Conservation (phyloP, 1,284 basidiomycete genomes). For the Ceratorhiza oryzae-sativae region DNA sequence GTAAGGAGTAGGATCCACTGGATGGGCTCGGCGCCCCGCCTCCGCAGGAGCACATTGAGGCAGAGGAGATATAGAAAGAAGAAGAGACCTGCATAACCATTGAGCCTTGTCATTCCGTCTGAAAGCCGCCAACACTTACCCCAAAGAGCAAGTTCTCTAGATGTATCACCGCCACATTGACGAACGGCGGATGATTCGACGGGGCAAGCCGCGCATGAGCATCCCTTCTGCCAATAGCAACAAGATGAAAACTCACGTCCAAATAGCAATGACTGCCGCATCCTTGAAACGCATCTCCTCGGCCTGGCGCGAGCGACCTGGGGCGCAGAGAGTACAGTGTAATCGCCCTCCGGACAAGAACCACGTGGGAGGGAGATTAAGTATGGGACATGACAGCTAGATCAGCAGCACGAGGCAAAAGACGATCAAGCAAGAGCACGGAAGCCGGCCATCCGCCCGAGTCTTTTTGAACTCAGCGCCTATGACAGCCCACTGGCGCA, state of each 20-base stretch:
- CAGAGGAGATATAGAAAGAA: conserved; percentile 21
- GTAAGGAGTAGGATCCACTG: conserved; percentile 24
- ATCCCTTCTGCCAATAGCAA: background rate
- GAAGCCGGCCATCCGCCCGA: background rate
- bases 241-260: conserved; percentile 19
- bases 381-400: conserved; percentile 19
- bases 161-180: conserved; percentile 7
- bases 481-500: background rate
- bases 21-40: conserved; percentile 1
- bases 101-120: background rate
- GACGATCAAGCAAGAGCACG: conserved; percentile 21
- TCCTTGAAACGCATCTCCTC: conserved; percentile 20
- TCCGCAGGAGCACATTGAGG: conserved; percentile 10
- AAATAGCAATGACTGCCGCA: conserved; percentile 20
- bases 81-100: conserved; percentile 5
- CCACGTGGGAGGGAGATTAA: conserved; percentile 30
- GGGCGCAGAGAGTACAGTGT: background rate
- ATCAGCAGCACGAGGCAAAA: conserved; percentile 33
- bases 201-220: too few relatives aligned
- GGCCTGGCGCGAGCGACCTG: background rate
- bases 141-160: conserved; percentile 21
- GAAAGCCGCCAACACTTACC: background rate
- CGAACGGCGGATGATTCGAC: background rate
- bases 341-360: conserved; percentile 16
- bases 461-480: conserved; percentile 29